These are phyloP conservation scores for Sporothrix inflata DNA, from an alignment of 2,329 filamentous ascomycete species.

Conservation along the genomic window DNA sequence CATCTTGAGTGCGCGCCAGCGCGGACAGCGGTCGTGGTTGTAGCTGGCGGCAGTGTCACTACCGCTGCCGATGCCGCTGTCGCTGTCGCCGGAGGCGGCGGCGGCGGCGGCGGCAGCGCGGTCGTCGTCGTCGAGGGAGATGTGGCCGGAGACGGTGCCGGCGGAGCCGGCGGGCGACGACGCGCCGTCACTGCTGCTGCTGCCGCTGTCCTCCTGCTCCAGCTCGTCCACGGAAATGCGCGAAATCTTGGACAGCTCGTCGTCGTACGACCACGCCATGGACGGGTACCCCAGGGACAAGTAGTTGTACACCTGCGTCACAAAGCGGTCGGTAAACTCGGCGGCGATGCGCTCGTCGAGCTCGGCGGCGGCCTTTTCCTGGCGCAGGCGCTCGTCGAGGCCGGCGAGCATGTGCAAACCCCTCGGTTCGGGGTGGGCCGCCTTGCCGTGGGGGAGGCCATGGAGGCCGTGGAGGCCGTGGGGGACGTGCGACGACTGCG, in stretches of 20 bases:
- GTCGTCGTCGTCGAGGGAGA: conserved; percentile 64
- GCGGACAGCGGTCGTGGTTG: conserved; percentile 60
- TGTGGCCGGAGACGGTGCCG: conserved; percentile 60
- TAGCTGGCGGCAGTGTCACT: conserved; percentile 22
- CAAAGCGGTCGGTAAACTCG: conserved; percentile 82
- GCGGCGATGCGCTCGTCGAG: conserved; percentile 56
- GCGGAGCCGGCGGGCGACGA: conserved; percentile 43
- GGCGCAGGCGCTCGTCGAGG: conserved; percentile 55
- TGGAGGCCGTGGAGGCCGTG: conserved; percentile 44
- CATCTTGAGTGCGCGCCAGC: conserved; percentile 81
- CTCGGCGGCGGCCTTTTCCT: conserved; percentile 55
- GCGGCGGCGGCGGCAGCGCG: conserved; percentile 34
- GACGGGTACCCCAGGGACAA: conserved; percentile 89
- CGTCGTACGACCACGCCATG: conserved; percentile 79
- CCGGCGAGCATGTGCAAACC: conserved; percentile 51
- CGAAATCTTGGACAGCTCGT: conserved; percentile 82
- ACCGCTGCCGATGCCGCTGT: neutral
- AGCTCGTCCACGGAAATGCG: conserved; percentile 70
- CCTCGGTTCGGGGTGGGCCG: neutral
- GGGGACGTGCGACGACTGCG: conserved; percentile 35
- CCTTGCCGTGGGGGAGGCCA: neutral
- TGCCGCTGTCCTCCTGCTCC: conserved; percentile 65
- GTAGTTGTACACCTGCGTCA: conserved; percentile 98
- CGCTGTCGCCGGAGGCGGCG: conserved; percentile 14
- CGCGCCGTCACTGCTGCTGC: conserved; percentile 45